Evolutionary conservation across 352 stramenopile genomes (phyloP).

Genomic region (Globisporangium spinosum): DNA sequence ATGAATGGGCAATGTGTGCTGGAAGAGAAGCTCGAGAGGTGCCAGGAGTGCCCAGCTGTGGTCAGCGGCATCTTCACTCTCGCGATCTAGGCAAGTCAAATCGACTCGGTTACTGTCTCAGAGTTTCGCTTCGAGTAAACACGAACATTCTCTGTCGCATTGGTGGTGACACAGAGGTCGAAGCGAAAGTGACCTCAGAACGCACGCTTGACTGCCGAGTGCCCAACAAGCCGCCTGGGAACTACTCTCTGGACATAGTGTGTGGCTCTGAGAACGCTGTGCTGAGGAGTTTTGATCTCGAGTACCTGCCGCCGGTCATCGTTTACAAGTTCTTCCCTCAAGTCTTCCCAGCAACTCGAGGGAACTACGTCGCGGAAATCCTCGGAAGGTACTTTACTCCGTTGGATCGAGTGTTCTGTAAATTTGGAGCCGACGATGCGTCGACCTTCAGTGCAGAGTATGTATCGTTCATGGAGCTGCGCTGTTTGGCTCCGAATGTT

Average conservation of each 20-base stretch:
- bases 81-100: slow-evolving; percentile 18
- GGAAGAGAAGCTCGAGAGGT: slow-evolving; percentile 13
- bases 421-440: slow-evolving; percentile 22
- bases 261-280: slow-evolving; percentile 17
- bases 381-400: slow-evolving; percentile 23
- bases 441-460: slow-evolving; percentile 17
- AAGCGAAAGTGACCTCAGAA: slow-evolving; percentile 25
- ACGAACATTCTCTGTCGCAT: slow-evolving; percentile 31
- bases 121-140: slow-evolving; percentile 22
- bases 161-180: neutral
- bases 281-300: slow-evolving; percentile 22
- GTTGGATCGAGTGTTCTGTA: slow-evolving; percentile 27
- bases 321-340: slow-evolving; percentile 21
- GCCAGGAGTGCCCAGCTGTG: slow-evolving; percentile 18
- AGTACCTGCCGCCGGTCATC: slow-evolving; percentile 21
- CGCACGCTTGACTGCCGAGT: slow-evolving; percentile 24
- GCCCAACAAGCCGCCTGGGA: slow-evolving; percentile 27
- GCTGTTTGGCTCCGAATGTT: slow-evolving; percentile 22
- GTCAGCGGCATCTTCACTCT: slow-evolving; percentile 18
- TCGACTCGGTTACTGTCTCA: slow-evolving; percentile 22
- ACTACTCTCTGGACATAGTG: slow-evolving; percentile 31
- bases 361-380: slow-evolving; percentile 22
- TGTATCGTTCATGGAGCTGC: slow-evolving; percentile 22
- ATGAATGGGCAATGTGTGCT: slow-evolving; percentile 21
- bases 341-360: slow-evolving; percentile 19